Conservation (phyloP, 1,284 basidiomycete species). For the Leucocoprinus gongylophorus region DNA sequence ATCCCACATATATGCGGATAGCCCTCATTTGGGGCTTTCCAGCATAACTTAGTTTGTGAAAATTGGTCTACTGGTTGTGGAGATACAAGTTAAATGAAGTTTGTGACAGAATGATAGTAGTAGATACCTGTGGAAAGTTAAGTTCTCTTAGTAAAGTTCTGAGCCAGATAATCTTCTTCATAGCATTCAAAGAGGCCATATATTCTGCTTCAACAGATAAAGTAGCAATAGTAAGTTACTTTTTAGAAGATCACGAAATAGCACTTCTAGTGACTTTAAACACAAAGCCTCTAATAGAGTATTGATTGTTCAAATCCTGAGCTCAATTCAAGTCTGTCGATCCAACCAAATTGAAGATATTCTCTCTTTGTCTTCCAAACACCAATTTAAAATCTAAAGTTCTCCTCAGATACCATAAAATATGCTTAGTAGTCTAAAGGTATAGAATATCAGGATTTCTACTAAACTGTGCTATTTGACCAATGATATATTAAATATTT, state of each 20-base stretch:
- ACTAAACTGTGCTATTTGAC: not conserved
- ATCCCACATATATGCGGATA: too few species aligned
- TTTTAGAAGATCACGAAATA: slow-evolving; percentile 1
- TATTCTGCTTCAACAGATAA: slow-evolving; percentile 1
- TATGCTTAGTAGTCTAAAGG: not conserved
- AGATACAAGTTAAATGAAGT: too few species aligned
- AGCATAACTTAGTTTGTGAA: too few species aligned
- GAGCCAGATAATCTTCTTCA: not conserved
- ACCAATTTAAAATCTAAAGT: slow-evolving; percentile 28
- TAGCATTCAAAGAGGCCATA: not conserved
- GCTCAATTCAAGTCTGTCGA: slow-evolving; percentile 9
- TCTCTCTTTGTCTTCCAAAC: not conserved
- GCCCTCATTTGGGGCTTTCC: too few species aligned
- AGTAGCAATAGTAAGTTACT: not conserved
- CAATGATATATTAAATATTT: slow-evolving; percentile 3
- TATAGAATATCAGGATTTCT: slow-evolving; percentile 5
- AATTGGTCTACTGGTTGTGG: too few species aligned
- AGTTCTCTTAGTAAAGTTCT: slow-evolving; percentile 10
- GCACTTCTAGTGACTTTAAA: not conserved
- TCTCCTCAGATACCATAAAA: slow-evolving; percentile 3
- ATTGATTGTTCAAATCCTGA: not conserved
- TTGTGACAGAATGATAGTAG: too few species aligned
- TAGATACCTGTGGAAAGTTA: too few species aligned
- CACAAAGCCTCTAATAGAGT: slow-evolving; percentile 1
- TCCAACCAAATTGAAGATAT: not conserved